Evolutionary conservation across 306 rosid genomes (phyloP), one percentile per base, ranked within the genome.

Genomic region (Vachellia pachyceras): DNA sequence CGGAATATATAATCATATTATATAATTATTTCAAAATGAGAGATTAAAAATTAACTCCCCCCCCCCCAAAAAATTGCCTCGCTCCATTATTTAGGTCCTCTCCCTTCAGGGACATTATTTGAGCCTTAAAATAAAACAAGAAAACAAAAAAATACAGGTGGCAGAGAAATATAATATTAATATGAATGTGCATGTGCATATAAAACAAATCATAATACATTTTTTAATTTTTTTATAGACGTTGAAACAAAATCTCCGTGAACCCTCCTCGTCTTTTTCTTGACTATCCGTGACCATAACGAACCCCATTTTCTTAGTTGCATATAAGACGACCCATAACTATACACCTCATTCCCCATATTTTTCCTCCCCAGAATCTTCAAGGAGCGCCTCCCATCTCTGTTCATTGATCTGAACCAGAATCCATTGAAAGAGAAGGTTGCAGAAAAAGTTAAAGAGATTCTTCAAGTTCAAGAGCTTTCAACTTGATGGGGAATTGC

Each of bases 401-500:
- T 41, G 54, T 79, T 55, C 58, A 40, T 18, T 29, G 33, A 29
- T 55, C 61, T 7, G 61, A 55, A 20, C 20, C 5, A 55, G 61
- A 55, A 52, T 46, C 67, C 6, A 40, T 12, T 0, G 22, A 20
- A 46, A 49, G 65, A 36, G 12, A 13, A 49, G 5, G 13, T 40
- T 72, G 42, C 36, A 23, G 40, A 4, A 72, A 13, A 46, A 12
- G 5, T 29, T 47, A 20, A 6, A 58, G 22, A 58, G 65, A 36
- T 13, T 13, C 40, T 40, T 61, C 15, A 61, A 29, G 37, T 61
- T 61, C 40, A 58, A 55, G 12, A 20, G 15, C 1, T 9, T 12
- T 40, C 17, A 46, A 41, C 20, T 36, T 82, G 67, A 93, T 93
- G 97, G 97, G 97, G 0, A 93, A 93, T 79, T 90, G 94, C 88